Evolutionary conservation across 345 rosid species (phyloP).

Genomic region (Rhodamnia rubescens): DNA sequence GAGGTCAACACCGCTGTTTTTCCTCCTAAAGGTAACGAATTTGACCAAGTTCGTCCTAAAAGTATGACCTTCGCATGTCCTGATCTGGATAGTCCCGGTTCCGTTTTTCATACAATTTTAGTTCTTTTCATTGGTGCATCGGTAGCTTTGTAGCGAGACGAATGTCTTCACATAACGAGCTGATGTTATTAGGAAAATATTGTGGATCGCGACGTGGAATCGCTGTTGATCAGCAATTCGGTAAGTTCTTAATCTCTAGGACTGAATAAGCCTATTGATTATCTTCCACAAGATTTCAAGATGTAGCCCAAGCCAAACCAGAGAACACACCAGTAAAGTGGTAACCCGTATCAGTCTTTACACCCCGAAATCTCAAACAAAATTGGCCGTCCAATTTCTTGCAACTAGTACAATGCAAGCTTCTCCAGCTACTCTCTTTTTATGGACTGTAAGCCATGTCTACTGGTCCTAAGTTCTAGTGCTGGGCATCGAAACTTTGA

Average conservation of each 20-base stretch:
- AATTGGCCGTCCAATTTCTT: neutral
- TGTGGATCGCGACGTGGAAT: neutral
- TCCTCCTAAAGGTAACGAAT: neutral
- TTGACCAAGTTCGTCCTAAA: neutral
- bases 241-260: neutral
- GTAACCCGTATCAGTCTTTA: neutral
- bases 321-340: neutral
- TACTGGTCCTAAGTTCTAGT: neutral
- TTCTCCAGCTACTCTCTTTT: neutral
- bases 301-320: neutral
- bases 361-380: neutral
- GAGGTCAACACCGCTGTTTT: neutral
- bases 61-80: neutral
- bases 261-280: neutral
- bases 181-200: neutral
- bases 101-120: neutral
- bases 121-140: neutral
- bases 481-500: neutral
- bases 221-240: neutral
- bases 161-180: neutral
- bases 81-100: neutral
- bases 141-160: neutral
- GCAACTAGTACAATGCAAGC: neutral
- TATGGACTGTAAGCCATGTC: neutral
- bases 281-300: neutral